These are phyloP conservation scores for Moniliophthora roreri DNA, from an alignment of 1,284 basidiomycete species.

Conservation along the genomic window DNA sequence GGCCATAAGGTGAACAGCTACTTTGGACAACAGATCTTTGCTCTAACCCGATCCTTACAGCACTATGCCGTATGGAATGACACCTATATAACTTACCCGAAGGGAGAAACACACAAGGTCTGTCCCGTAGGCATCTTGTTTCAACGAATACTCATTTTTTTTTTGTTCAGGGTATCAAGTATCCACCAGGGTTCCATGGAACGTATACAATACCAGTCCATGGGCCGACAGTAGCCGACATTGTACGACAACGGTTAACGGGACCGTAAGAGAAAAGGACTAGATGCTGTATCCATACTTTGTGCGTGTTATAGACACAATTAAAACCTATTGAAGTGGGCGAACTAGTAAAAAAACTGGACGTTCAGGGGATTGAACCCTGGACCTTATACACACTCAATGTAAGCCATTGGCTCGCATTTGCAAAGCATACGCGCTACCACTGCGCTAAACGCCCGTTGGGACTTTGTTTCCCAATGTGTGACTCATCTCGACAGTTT, in stretches of 20 bases:
- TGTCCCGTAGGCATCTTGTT: no score
- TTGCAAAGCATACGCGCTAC: no score
- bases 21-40: background rate
- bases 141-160: no score
- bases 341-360: no score
- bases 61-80: slow-evolving; percentile 45
- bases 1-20: slow-evolving; percentile 32
- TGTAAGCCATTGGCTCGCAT: no score
- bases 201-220: slow-evolving; percentile 33
- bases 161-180: slow-evolving; percentile 33
- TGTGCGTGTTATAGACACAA: background rate
- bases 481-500: no score
- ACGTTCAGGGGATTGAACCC: no score
- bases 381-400: no score
- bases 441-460: no score
- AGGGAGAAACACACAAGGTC: slow-evolving; percentile 34
- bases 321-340: no score
- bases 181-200: slow-evolving; percentile 31
- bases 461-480: no score
- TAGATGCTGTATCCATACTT: background rate
- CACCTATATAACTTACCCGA: slow-evolving; percentile 31
- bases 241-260: slow-evolving; percentile 23
- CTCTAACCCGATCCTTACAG: slow-evolving; percentile 18
- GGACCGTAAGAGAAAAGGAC: background rate
- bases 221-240: slow-evolving; percentile 24